phyloP scores from a whole-genome alignment of 441 rosid genomes.

The Manihot esculenta region DNA sequence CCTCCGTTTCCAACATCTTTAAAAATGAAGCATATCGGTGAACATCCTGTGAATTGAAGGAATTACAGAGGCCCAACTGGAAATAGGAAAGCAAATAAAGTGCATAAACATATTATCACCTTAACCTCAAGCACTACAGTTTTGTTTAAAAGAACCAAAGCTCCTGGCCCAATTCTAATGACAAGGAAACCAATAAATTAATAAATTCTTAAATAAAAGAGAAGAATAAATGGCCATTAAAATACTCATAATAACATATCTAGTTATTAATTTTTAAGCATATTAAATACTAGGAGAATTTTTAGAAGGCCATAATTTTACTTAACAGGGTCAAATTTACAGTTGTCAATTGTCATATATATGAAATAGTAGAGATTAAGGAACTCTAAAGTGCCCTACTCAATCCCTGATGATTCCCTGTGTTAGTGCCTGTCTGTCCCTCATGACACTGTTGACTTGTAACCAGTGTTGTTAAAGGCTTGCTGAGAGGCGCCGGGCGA shows the following conservation, averaged over 20 bases:
- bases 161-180: conserved; percentile 50
- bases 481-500: too few species aligned
- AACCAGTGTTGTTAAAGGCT: too few species aligned
- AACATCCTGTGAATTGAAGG: conserved; percentile 46
- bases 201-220: not conserved
- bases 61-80: conserved; percentile 16
- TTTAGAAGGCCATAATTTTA: not conserved
- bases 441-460: not conserved
- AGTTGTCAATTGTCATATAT: not conserved
- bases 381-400: not conserved
- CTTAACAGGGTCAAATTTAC: not conserved
- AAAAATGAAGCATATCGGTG: conserved; percentile 47
- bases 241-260: not conserved
- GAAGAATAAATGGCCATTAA: conserved; percentile 1
- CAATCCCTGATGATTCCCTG: not conserved
- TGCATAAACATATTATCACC: conserved; percentile 39
- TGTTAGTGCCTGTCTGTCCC: not conserved
- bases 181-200: conserved; percentile 21
- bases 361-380: not conserved
- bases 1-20: conserved; percentile 61
- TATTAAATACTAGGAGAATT: not conserved
- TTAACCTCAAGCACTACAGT: conserved; percentile 58
- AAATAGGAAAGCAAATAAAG: conserved; percentile 18
- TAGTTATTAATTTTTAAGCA: not conserved
- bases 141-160: conserved; percentile 55